These are phyloP conservation scores for Seiridium unicorne DNA, from an alignment of 2,329 filamentous ascomycete species.

Conservation along the genomic window DNA sequence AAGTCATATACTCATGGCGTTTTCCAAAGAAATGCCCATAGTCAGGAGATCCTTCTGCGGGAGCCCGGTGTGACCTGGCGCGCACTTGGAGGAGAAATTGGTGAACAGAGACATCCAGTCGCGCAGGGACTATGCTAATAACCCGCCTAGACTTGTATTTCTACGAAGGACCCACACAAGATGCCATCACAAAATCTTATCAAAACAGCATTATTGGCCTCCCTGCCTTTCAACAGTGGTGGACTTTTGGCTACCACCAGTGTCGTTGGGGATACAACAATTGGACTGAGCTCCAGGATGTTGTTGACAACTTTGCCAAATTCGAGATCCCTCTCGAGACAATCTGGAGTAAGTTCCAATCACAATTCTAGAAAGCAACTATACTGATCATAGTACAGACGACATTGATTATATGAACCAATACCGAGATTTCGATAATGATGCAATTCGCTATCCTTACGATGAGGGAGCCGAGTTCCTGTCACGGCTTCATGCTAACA, in stretches of 20 bases:
- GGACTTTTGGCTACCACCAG: slow-evolving; percentile 78
- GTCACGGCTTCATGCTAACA: slow-evolving; percentile 57
- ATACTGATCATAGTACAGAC: slow-evolving; percentile 45
- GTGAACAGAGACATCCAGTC: neutral
- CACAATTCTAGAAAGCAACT: slow-evolving; percentile 24
- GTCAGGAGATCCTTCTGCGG: slow-evolving; percentile 68
- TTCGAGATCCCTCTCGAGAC: slow-evolving; percentile 70
- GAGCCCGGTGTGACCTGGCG: slow-evolving; percentile 69
- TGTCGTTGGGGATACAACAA: slow-evolving; percentile 81
- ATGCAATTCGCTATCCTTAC: slow-evolving; percentile 56
- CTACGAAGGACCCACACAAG: slow-evolving; percentile 68
- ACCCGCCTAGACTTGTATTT: slow-evolving; percentile 68
- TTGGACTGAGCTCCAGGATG: slow-evolving; percentile 65
- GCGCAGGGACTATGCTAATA: neutral
- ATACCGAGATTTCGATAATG: slow-evolving; percentile 62
- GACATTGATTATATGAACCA: slow-evolving; percentile 71
- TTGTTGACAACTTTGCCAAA: slow-evolving; percentile 64
- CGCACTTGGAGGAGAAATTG: slow-evolving; percentile 69
- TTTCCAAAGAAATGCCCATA: slow-evolving; percentile 74
- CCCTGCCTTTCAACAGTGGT: slow-evolving; percentile 80
- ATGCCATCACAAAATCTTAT: slow-evolving; percentile 69
- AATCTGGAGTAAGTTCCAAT: slow-evolving; percentile 57
- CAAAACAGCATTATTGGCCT: slow-evolving; percentile 65
- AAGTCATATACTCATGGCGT: slow-evolving; percentile 72
- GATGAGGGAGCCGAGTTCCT: slow-evolving; percentile 59